These are phyloP conservation scores for Phytophthora parvispora DNA, from an alignment of 352 stramenopile species.

Conservation along the genomic window DNA sequence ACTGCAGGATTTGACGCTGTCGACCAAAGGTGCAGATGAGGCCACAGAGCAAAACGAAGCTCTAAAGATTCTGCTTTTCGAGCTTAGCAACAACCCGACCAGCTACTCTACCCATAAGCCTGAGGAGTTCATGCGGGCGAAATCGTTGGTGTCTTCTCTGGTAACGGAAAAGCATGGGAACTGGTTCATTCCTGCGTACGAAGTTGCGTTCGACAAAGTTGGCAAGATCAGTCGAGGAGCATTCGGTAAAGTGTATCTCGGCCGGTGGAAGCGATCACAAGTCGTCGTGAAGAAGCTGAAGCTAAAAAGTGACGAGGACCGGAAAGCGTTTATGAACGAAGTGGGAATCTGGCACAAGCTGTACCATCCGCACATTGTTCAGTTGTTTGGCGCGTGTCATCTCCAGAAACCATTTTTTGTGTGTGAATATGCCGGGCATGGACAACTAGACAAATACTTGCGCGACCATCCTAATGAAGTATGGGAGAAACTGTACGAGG, in stretches of 20 bases:
- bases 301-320: background rate
- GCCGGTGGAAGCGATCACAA: slow-evolving; percentile 14
- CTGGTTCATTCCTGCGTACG: slow-evolving; percentile 34
- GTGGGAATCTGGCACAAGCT: slow-evolving; percentile 6
- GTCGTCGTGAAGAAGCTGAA: slow-evolving; percentile 33
- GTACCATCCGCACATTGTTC: slow-evolving; percentile 8
- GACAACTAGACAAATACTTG: slow-evolving; percentile 8
- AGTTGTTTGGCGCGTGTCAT: slow-evolving; percentile 11
- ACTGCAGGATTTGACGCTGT: slow-evolving; percentile 6
- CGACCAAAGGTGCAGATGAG: background rate
- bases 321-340: background rate
- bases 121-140: background rate
- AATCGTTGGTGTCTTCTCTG: background rate
- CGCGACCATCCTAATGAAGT: background rate
- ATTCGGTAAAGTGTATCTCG: slow-evolving; percentile 23
- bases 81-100: slow-evolving; percentile 7
- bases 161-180: background rate
- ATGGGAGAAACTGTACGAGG: slow-evolving; percentile 29
- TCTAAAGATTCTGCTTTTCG: slow-evolving; percentile 12
- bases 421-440: background rate
- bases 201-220: slow-evolving; percentile 29
- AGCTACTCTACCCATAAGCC: background rate
- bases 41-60: background rate
- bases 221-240: slow-evolving; percentile 21
- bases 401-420: slow-evolving; percentile 7